Evolutionary conservation across 495 filamentous ascomycete species (phyloP).

Genomic region (Parachaetomium inaequale): DNA sequence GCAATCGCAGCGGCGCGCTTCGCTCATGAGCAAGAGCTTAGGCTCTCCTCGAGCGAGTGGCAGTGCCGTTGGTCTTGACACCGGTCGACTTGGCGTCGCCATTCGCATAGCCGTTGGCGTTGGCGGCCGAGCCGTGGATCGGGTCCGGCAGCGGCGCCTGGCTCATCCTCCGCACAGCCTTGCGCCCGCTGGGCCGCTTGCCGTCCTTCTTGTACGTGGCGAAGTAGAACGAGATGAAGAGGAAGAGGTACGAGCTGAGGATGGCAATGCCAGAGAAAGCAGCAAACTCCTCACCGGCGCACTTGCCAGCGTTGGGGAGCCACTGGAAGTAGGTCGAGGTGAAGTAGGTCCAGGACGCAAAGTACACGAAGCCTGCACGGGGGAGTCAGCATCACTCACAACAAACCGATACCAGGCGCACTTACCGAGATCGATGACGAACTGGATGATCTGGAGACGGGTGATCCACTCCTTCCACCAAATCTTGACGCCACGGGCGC

Average conservation of each 20-base stretch:
- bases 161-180: constrained; percentile 52
- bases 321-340: constrained; percentile 84
- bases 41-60: constrained; percentile 57
- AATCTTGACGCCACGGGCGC: constrained; percentile 72
- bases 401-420: background rate
- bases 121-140: constrained; percentile 31
- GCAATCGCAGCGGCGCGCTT: background rate
- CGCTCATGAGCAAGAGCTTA: constrained; percentile 35
- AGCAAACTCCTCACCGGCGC: constrained; percentile 96
- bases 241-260: constrained; percentile 86
- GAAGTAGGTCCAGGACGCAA: constrained; percentile 94
- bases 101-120: constrained; percentile 31
- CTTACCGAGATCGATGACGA: constrained; percentile 74
- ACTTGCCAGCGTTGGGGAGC: constrained; percentile 77
- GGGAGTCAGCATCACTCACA: constrained; percentile 21
- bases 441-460: constrained; percentile 78
- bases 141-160: constrained; percentile 53
- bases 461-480: constrained; percentile 94
- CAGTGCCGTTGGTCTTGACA: constrained; percentile 48
- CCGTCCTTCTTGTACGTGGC: constrained; percentile 90
- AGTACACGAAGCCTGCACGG: constrained; percentile 78
- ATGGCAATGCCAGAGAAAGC: constrained; percentile 91
- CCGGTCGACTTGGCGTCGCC: constrained; percentile 44
- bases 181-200: constrained; percentile 57
- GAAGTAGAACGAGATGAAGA: constrained; percentile 99